Evolutionary conservation across 441 rosid genomes (phyloP), one percentile per base, ranked within the genome.

Genomic region (Isatis lusitanica): DNA sequence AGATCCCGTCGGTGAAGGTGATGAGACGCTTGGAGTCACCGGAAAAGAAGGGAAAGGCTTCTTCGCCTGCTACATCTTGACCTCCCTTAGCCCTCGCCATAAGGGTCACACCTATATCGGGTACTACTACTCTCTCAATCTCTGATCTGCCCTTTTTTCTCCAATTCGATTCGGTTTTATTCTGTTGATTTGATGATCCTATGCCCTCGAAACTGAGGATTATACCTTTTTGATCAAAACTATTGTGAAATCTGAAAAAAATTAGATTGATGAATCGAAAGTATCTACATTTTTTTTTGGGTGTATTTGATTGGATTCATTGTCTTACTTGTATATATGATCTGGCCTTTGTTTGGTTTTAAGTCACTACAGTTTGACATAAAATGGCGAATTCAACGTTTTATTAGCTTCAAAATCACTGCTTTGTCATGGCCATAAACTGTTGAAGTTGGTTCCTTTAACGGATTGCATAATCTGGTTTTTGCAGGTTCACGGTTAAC

Each of bases 91-190:
- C 79, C 98, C 98, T 68, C 91, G 97, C 70, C 84, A 81, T 85
- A 92, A 90, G 70, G 89, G 91, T 76, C 89, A 83, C 65, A 90
- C 97, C 55, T 90, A 89, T 68, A 90, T 94, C 66, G 98, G 97
- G 98, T 78, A 65, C 35, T 26, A 26, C 21, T 40, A 10, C 65
- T 46, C 44, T 15, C 68, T 28, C n/a, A 10, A 10, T 26, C 35
- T n/a, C 53, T 43, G 12, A 39, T 26, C 18, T 33, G 30, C 52
- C 52, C 7, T 6, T 15, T 30, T 60, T 55, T 52, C 71, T 39
- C 53, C 44, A 10, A 12, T 26, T 63, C 44, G 13, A 46, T 47
- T 63, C 28, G 24, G 8, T 6, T 6, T 6, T 33, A 6, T 6
- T 33, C 11, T 15, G 18, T 55, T 66, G 33, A 33, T 42, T 30